Evolutionary conservation across 768 basidiomycete species (phyloP), one percentile per base, ranked within the genome.

Genomic region (Candolleomyces efflorescens): DNA sequence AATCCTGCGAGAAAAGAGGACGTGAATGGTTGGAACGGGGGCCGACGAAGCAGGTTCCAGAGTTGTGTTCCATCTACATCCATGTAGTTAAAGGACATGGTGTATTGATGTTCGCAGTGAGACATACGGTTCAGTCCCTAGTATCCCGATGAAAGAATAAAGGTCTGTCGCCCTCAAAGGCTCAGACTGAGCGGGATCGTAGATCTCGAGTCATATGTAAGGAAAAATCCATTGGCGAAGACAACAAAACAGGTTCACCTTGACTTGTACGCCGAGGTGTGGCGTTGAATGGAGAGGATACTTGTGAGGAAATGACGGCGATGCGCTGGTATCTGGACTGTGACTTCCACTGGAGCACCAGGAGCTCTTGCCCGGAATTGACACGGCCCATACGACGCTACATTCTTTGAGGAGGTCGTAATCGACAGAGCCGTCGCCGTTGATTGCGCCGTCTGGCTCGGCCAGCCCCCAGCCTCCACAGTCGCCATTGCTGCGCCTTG

Each of bases 381-480:
- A 84, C 26, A 89, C 83, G 0, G 84, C 86, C 92, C 92, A 94
- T 9, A 90, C 53, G 18, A 84, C 73, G 18, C 71, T 78, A 66
- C 82, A 81, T 59, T 91, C 88, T 57, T 77, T 75, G n/a, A 92
- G 74, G 63, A 80, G 67, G 26, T 73, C 67, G 58, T 82, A 79
- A 44, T 82, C 75, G 39, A 83, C 61, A 20, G 22, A n/a, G 3
- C 24, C 17, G 5, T 49, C 9, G 15, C 32, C 18, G 18, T 67
- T 62, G 23, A 62, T 57, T n/a, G 66, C 63, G 44, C 69, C 68
- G 23, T 70, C 66, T 11, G 62, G 66, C 18, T 75, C 79, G 50
- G 63, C 69, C 23, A 89, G 70, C 5, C 89, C 90, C 91, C 91
- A 92, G n/a, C 90, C 91, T 24, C 88, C 89, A 56, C 80, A 83